Percentiles rank a stretch among this genome's conserved stretches.
These are phyloP conservation scores for Vigna hirtella DNA, from an alignment of 306 rosid genomes.

Conservation along the genomic window DNA sequence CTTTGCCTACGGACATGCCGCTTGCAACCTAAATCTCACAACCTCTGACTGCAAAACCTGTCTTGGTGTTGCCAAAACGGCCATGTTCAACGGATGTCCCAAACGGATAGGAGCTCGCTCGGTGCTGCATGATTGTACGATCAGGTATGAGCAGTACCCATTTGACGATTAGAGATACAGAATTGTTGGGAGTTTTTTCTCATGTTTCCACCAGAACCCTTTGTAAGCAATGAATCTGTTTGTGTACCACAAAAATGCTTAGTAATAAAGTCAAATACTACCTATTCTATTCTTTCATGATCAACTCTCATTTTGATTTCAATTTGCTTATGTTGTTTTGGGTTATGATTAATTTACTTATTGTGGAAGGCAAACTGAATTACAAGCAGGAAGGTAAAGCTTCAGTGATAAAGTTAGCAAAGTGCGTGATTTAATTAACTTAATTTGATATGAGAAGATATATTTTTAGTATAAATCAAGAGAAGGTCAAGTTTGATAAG, in stretches of 20 bases:
- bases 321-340: background rate
- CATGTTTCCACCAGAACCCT: background rate
- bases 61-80: slow-evolving; percentile 62
- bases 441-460: background rate
- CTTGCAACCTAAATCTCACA: slow-evolving; percentile 64
- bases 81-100: slow-evolving; percentile 52
- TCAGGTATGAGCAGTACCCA: slow-evolving; percentile 86
- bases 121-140: slow-evolving; percentile 62
- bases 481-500: background rate
- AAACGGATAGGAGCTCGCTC: slow-evolving; percentile 65
- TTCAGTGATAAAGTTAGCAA: background rate
- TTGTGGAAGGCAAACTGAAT: too few relatives aligned
- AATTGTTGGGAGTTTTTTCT: background rate
- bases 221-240: slow-evolving; percentile 2
- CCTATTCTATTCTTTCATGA: background rate
- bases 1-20: slow-evolving; percentile 80
- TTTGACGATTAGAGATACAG: slow-evolving; percentile 53
- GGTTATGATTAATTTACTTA: too few relatives aligned
- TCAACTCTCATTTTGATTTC: background rate
- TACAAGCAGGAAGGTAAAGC: background rate
- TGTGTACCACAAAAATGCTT: slow-evolving; percentile 9
- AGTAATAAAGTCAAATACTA: background rate
- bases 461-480: background rate
- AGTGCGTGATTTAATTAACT: background rate
- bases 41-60: slow-evolving; percentile 68